Evolutionary conservation across 1,284 basidiomycete species (phyloP).

Genomic region (Cerrena zonata): DNA sequence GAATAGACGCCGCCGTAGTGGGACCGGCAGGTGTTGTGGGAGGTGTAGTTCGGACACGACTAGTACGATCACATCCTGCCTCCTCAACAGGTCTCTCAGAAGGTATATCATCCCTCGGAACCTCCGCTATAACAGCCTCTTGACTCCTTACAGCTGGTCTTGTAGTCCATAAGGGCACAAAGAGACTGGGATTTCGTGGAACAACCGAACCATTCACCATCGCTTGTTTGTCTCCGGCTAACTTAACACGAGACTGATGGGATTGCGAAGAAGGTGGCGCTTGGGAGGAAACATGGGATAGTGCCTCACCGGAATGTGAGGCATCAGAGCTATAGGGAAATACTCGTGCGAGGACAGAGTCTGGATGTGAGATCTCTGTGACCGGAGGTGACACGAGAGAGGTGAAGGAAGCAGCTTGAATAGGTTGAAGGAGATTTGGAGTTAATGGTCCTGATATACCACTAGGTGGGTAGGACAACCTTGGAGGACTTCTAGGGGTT

Average conservation of each 20-base stretch:
- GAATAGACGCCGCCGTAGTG: not conserved
- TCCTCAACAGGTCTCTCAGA: not conserved
- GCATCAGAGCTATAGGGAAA: slow-evolving; percentile 19
- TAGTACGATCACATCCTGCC: not conserved
- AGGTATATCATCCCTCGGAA: not conserved
- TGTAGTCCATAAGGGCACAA: not conserved
- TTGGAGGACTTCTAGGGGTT: not conserved
- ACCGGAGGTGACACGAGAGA: not conserved
- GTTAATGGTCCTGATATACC: not conserved
- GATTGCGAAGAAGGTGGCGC: slow-evolving; percentile 19
- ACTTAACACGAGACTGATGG: slow-evolving; percentile 13
- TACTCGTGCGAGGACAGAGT: slow-evolving; percentile 25
- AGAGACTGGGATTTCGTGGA: slow-evolving; percentile 1
- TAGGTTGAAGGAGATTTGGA: too few species aligned
- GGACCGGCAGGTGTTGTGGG: not conserved
- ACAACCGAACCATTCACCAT: slow-evolving; percentile 2
- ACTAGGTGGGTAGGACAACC: not conserved
- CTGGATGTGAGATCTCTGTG: slow-evolving; percentile 7
- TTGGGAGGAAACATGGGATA: slow-evolving; percentile 6
- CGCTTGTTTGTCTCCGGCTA: not conserved
- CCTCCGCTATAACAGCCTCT: not conserved
- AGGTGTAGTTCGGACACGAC: not conserved
- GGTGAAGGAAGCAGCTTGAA: not conserved
- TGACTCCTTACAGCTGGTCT: not conserved
- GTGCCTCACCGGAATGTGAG: slow-evolving; percentile 16